Evolutionary conservation across 208 protist species (phyloP).

Genomic region (Novymonas esmeraldas): DNA sequence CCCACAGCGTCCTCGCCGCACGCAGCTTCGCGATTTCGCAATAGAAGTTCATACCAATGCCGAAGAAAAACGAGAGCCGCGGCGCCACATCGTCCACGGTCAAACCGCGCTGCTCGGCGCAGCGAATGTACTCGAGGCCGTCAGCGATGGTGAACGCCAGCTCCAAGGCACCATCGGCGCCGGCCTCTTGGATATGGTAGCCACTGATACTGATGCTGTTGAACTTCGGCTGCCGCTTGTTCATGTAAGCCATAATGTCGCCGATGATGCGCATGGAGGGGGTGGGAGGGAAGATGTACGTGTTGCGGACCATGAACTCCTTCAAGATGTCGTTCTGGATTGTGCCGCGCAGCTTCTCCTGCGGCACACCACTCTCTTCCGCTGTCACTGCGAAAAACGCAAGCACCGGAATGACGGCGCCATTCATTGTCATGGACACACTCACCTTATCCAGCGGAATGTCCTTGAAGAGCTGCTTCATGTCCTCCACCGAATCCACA

Average conservation of each 20-base stretch:
- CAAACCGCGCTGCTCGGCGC: slow-evolving; percentile 59
- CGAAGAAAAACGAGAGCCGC: slow-evolving; percentile 96
- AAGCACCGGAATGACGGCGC: slow-evolving; percentile 95
- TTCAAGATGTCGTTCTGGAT: slow-evolving; percentile 99
- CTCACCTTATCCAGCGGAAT: slow-evolving; percentile 96
- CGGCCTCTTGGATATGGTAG: slow-evolving; percentile 97
- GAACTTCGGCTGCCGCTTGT: slow-evolving; percentile 95
- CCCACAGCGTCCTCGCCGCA: slow-evolving; percentile 95
- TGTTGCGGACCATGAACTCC: slow-evolving; percentile 98
- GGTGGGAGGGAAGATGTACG: slow-evolving; percentile 96
- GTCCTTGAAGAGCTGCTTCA: slow-evolving; percentile 90
- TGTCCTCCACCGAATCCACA: slow-evolving; percentile 91
- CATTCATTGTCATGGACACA: slow-evolving; percentile 98
- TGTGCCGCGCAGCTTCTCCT: slow-evolving; percentile 91
- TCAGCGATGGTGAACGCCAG: slow-evolving; percentile 97
- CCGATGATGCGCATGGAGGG: slow-evolving; percentile 94
- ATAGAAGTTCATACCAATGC: slow-evolving; percentile 98
- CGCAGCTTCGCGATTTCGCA: slow-evolving; percentile 96
- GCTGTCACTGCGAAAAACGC: slow-evolving; percentile 96
- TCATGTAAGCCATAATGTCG: slow-evolving; percentile 96
- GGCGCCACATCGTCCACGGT: slow-evolving; percentile 95
- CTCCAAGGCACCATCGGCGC: slow-evolving; percentile 91
- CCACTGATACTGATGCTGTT: slow-evolving; percentile 95
- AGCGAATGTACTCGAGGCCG: slow-evolving; percentile 94
- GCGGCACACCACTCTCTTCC: slow-evolving; percentile 91